Base-by-base conservation (phyloP, 2,329 filamentous ascomycete genomes). In the Aspergillus fructus region DNA sequence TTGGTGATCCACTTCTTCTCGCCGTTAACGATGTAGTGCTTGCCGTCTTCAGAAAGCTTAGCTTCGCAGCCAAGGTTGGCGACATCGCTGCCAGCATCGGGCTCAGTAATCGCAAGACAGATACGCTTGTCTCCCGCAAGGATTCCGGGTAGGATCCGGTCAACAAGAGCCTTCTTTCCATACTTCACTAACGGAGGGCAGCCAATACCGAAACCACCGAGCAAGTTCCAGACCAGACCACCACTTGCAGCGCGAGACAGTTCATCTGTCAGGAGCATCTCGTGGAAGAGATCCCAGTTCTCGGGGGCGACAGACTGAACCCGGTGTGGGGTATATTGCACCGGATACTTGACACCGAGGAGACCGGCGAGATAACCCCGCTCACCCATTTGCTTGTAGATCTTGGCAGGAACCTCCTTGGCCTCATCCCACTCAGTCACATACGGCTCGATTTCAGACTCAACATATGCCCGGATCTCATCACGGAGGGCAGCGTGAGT, bases 1-100 rank as follows among this genome's bases (percentile, higher is more conserved):
- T 99, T 99, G 69, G 93, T 97, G 76, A 97, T 97, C 93, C 94
- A 97, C 81, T 99, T 99, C 89, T 99, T 97, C 85, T 97, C 93
- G 55, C 94, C 94, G 71, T 97, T 99, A 78, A 99, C 94, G 66
- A 97, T 97, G 78, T 96, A 99, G 80, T 97, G 91, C 82, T 97
- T 97, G 71, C 94, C 94, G 69, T 99, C 94, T 67, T 94, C 90
- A 62, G 85, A 90, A 57, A 97, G 84, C 82, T 96, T 96, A 24
- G 94, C 94, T 81, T 97, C 93, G 76, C 93, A 97, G 13, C 88
- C 94, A 65, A 99, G 75, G 78, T 96, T 97, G 59, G 94, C 94
- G 9, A 99, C 94, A 73, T 99, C 94, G 64, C 87, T 91, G 45
- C 94, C 94, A 12, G 93, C 94, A 78, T 97, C 93, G 59, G 89